Evolutionary conservation across 2,329 filamentous ascomycete genomes (phyloP).

Genomic region (Phoma herbarum): DNA sequence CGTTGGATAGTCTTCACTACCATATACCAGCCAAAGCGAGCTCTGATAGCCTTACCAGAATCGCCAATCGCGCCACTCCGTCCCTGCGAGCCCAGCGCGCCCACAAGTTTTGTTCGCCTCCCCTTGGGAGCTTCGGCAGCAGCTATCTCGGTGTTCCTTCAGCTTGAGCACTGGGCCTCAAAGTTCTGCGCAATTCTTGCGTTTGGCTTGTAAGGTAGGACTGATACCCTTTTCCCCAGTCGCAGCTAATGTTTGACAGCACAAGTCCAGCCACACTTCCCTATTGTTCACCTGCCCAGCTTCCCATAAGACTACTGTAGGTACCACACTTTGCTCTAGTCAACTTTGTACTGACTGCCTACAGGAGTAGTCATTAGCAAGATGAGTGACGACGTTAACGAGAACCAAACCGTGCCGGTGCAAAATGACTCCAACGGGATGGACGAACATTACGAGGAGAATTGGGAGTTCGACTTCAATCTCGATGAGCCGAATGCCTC

Average conservation of each 20-base stretch:
- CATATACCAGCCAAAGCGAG: background rate
- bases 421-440: background rate
- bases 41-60: background rate
- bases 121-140: background rate
- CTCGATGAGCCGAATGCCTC: background rate
- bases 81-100: background rate
- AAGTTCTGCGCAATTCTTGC: background rate
- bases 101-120: background rate
- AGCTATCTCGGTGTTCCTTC: background rate
- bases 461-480: background rate
- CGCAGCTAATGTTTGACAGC: too few species aligned
- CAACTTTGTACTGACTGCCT: background rate
- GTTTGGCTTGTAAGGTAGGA: background rate
- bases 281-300: too few species aligned
- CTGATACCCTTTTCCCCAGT: too few species aligned
- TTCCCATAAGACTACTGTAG: background rate
- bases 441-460: background rate
- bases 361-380: background rate
- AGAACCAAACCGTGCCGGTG: conserved; percentile 7
- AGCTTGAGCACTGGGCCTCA: background rate
- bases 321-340: too few species aligned
- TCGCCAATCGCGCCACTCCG: background rate
- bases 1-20: background rate
- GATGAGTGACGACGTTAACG: conserved; percentile 2
- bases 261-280: too few species aligned